Evolutionary conservation across 2,329 filamentous ascomycete species (phyloP).

Genomic region (Lithohypha guttulata): DNA sequence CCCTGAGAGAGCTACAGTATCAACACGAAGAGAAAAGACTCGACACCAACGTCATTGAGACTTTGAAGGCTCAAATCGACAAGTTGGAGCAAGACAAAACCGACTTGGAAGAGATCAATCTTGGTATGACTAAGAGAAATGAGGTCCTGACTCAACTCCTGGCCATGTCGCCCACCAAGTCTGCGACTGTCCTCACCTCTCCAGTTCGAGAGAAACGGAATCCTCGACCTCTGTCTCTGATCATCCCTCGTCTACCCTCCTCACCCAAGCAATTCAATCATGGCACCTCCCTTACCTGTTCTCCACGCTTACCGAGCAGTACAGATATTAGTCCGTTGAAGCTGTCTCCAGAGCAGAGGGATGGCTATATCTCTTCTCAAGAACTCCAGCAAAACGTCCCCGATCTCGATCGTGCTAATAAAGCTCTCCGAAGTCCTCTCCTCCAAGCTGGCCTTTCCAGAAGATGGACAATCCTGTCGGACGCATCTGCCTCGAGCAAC

Average conservation of each 20-base stretch:
- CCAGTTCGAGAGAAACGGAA: slow-evolving; percentile 17
- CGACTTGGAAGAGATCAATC: slow-evolving; percentile 25
- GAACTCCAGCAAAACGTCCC: not conserved
- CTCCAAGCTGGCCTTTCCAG: not conserved
- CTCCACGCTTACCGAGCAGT: not conserved
- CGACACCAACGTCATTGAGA: slow-evolving; percentile 17
- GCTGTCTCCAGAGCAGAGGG: not conserved
- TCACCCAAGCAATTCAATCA: slow-evolving; percentile 15
- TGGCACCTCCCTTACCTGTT: slow-evolving; percentile 1
- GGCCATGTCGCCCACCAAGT: slow-evolving; percentile 26
- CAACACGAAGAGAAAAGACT: slow-evolving; percentile 24
- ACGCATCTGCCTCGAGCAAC: slow-evolving; percentile 9
- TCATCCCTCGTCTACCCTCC: slow-evolving; percentile 22
- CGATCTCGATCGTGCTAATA: not conserved
- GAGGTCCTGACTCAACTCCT: slow-evolving; percentile 29
- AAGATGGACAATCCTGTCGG: slow-evolving; percentile 3
- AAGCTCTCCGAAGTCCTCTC: not conserved
- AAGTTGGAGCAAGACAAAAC: slow-evolving; percentile 25
- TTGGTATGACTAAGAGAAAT: slow-evolving; percentile 26
- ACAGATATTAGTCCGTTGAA: slow-evolving; percentile 6
- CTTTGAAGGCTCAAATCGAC: slow-evolving; percentile 22
- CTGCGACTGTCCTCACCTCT: slow-evolving; percentile 16
- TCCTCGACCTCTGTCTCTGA: slow-evolving; percentile 24
- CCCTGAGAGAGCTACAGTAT: slow-evolving; percentile 26
- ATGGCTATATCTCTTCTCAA: not conserved